Evolutionary conservation across 2,329 filamentous ascomycete genomes (phyloP), one percentile per base, ranked within the genome.

Genomic region (Aspergillus vadensis): DNA sequence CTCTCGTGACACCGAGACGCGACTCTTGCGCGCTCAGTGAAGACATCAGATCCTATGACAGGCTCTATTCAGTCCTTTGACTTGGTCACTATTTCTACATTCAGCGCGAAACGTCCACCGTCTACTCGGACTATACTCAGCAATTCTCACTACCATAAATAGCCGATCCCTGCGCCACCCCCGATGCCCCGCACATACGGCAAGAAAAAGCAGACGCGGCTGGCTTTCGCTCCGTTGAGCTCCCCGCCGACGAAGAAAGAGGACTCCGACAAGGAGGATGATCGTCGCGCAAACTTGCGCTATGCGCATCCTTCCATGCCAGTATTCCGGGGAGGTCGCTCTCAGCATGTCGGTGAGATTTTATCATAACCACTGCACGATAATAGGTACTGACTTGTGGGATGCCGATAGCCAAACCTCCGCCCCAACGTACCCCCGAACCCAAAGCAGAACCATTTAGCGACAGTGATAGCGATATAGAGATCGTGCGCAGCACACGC

Each of bases 161-260:
- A 9, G 36, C 51, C 39, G 19, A 25, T 44, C 41, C 17, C 19
- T 17, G 55, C 51, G 32, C 57, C 52, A 56, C 53, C 59, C 53
- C 53, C 25, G 10, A 75, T 75, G 74, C 69, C 73, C 61, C 70
- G 72, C 66, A 72, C 66, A 55, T 63, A 67, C 48, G 64, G 65
- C 48, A 75, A 74, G 63, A 63, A 61, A 55, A 76, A 76, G 65
- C 79, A 81, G 67, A 77, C 78, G 54, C 77, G 76, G 51, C 73
- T 81, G 41, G 65, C 76, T n/a, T 80, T 81, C 64, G 72, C 75
- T 10, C 68, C 79, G 21, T 57, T 74, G 14, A 60, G 70, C 32
- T 69, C 73, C 12, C 64, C 72, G 1, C 69, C 74, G 6, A 65
- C 68, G 6, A 68, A 63, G 17, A 65, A 49, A 50, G 63, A 67